A percentile compares a stretch with the other conserved stretches of the same genome.
phyloP scores from a whole-genome alignment of 495 filamentous ascomycete species.

The Aspergillus cavernicola region DNA sequence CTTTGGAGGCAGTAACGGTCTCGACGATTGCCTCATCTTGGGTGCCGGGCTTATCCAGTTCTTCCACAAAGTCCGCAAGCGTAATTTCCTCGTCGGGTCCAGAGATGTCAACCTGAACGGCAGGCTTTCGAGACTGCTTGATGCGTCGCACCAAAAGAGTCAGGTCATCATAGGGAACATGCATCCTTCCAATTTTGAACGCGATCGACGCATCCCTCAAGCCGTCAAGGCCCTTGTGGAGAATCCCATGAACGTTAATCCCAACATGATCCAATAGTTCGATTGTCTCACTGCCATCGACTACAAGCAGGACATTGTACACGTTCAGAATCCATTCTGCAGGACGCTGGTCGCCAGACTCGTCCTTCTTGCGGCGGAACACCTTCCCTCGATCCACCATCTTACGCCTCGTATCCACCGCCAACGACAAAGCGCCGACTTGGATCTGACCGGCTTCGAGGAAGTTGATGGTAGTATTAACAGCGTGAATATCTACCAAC shows the following conservation, averaged over 20 bases:
- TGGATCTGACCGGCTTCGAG: constrained; percentile 79
- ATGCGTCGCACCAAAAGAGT: constrained; percentile 53
- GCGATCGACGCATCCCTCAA: constrained; percentile 86
- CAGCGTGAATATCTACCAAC: constrained; percentile 85
- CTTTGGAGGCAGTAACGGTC: constrained; percentile 87
- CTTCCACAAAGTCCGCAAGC: constrained; percentile 73
- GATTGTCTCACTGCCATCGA: constrained; percentile 77
- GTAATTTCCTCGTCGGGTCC: constrained; percentile 53
- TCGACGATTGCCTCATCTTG: constrained; percentile 72
- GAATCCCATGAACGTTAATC: constrained; percentile 84
- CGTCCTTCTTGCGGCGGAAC: constrained; percentile 76
- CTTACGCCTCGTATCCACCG: constrained; percentile 85
- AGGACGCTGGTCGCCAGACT: constrained; percentile 67
- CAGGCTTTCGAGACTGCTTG: constrained; percentile 35
- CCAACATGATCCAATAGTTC: constrained; percentile 86
- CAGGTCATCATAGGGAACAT: constrained; percentile 87
- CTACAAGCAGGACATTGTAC: constrained; percentile 81
- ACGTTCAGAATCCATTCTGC: constrained; percentile 92
- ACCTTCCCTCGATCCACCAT: constrained; percentile 88
- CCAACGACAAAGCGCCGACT: constrained; percentile 76
- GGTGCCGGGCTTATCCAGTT: constrained; percentile 69
- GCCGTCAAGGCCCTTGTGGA: constrained; percentile 85
- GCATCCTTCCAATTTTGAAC: constrained; percentile 84
- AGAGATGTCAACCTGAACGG: constrained; percentile 30
- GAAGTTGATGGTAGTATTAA: constrained; percentile 70